phyloP scores from a whole-genome alignment of 202 grass and related monocot species.

The Zizania palustris region DNA sequence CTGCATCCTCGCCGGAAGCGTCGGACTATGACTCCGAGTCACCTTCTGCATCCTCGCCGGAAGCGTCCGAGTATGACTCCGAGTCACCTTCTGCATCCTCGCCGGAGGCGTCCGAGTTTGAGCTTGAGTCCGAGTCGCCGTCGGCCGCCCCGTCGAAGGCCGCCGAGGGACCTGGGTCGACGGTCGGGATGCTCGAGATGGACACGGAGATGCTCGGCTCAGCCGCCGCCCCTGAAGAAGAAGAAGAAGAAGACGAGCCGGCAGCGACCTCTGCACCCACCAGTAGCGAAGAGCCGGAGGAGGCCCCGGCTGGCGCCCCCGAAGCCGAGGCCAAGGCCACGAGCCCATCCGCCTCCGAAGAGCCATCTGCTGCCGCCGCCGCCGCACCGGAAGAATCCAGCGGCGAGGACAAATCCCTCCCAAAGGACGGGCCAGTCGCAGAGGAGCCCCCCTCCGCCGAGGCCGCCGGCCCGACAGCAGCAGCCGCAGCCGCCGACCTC shows the following conservation, averaged over 20 bases:
- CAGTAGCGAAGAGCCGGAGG: slow-evolving; percentile 30
- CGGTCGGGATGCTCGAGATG: not conserved
- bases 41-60: not conserved
- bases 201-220: not conserved
- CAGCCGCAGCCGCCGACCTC: not conserved
- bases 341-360: slow-evolving; percentile 9
- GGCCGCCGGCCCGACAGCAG: not conserved
- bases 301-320: slow-evolving; percentile 32
- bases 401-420: slow-evolving; percentile 26
- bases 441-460: slow-evolving; percentile 20
- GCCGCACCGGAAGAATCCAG: slow-evolving; percentile 40
- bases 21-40: not conserved
- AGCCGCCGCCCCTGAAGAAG: not conserved
- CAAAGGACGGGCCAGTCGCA: not conserved
- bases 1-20: not conserved
- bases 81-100: not conserved
- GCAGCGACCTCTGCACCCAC: not conserved
- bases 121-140: not conserved
- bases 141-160: not conserved
- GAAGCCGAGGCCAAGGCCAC: not conserved
- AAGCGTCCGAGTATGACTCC: not conserved
- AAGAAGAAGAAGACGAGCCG: slow-evolving; percentile 4
- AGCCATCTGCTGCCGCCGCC: not conserved
- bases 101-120: not conserved
- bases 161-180: slow-evolving; percentile 1